Conservation (phyloP, 139 green algal genomes). For the Monoraphidium neglectum region DNA sequence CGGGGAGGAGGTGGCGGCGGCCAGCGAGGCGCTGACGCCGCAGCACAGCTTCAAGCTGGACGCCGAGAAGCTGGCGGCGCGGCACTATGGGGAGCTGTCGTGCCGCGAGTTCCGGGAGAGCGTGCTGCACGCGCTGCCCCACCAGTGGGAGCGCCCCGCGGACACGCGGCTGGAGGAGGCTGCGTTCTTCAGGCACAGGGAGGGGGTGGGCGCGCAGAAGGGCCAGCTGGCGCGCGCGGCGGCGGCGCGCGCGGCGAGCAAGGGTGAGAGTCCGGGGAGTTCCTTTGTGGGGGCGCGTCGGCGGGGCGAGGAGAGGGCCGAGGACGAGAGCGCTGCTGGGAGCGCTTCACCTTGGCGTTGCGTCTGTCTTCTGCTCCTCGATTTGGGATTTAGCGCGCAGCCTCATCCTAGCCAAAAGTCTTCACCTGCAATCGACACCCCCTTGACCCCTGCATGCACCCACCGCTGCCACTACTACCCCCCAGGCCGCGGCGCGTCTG, state of each 20-base stretch:
- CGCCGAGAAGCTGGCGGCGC: slow-evolving; percentile 58
- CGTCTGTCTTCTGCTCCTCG: neutral
- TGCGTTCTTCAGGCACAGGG: slow-evolving; percentile 79
- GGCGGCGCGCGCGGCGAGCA: slow-evolving; percentile 2
- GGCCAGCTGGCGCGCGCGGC: slow-evolving; percentile 30
- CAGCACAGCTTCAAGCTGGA: slow-evolving; percentile 79
- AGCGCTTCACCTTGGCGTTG: too few relatives aligned
- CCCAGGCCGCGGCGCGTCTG: too few relatives aligned
- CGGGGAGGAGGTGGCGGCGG: slow-evolving; percentile 53
- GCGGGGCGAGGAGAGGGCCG: too few relatives aligned
- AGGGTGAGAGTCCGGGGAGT: neutral
- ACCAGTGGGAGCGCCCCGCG: slow-evolving; percentile 60
- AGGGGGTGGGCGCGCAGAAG: slow-evolving; percentile 33
- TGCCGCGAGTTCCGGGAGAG: slow-evolving; percentile 91
- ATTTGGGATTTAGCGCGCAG: too few relatives aligned
- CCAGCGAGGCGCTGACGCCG: slow-evolving; percentile 62
- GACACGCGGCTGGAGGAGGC: slow-evolving; percentile 85
- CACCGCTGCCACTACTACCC: too few relatives aligned
- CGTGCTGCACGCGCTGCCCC: slow-evolving; percentile 84
- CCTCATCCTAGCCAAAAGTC: too few relatives aligned
- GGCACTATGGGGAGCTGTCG: slow-evolving; percentile 88
- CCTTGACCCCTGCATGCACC: too few relatives aligned
- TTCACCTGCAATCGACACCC: too few relatives aligned
- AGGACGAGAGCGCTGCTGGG: too few relatives aligned
- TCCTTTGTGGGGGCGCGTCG: too few relatives aligned